Conservation (phyloP, 208 protist genomes). For the Wallacemonas sp. region DNA sequence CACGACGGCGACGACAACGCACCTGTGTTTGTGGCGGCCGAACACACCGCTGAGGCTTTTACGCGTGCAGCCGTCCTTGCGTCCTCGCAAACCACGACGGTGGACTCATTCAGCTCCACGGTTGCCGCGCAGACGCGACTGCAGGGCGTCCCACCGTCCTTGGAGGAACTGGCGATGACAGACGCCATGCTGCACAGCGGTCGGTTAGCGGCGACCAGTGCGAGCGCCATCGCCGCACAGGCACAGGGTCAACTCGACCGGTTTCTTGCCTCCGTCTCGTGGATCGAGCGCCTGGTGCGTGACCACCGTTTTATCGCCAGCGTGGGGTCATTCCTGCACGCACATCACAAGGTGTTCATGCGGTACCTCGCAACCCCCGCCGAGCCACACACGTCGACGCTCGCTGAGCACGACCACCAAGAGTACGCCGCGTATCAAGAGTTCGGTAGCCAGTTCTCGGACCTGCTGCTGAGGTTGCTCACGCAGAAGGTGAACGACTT, state of each 20-base stretch:
- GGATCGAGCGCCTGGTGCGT: conserved; percentile 61
- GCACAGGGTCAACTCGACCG: conserved; percentile 51
- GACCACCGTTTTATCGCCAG: conserved; percentile 50
- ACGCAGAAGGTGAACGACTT: conserved; percentile 47
- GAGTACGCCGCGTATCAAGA: conserved; percentile 67
- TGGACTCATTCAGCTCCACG: background rate
- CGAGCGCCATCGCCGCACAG: conserved; percentile 29
- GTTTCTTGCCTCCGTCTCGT: conserved; percentile 56
- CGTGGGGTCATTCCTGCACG: conserved; percentile 59
- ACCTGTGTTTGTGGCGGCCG: conserved; percentile 58
- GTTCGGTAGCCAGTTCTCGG: conserved; percentile 49
- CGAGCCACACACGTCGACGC: background rate
- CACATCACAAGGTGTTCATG: conserved; percentile 73
- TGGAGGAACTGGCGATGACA: conserved; percentile 56
- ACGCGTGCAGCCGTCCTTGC: conserved; percentile 34
- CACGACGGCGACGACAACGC: conserved; percentile 7
- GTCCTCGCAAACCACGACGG: background rate
- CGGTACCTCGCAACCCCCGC: conserved; percentile 14
- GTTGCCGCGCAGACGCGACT: background rate
- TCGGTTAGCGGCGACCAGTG: background rate
- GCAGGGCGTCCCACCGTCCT: conserved; percentile 40
- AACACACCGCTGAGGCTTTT: conserved; percentile 69
- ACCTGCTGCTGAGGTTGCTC: conserved; percentile 51
- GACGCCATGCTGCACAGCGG: conserved; percentile 20
- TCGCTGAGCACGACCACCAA: conserved; percentile 59